Evolutionary conservation across 805 yeast species (phyloP).

Genomic region (Wickerhamomyces chaumierensis): DNA sequence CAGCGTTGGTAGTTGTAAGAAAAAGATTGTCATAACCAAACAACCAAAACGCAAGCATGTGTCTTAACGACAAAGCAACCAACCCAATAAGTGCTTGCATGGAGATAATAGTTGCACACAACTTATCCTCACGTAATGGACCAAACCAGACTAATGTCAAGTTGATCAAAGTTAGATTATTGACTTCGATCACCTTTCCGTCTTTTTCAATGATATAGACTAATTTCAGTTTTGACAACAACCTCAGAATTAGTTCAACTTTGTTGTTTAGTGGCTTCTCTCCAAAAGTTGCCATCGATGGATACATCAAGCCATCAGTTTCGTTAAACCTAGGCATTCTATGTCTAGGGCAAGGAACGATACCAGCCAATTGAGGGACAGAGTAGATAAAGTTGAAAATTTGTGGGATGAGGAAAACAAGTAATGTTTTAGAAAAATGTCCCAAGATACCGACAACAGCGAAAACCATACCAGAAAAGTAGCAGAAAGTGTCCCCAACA

Average conservation of each 20-base stretch:
- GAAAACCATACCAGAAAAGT: constrained; percentile 97
- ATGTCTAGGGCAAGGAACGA: constrained; percentile 94
- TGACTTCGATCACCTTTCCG: constrained; percentile 15
- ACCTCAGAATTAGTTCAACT: constrained; percentile 26
- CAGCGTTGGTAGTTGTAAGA: constrained; percentile 6
- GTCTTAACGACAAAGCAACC: constrained; percentile 59
- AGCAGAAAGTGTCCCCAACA: constrained; percentile 97
- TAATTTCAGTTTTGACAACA: constrained; percentile 39
- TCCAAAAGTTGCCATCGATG: constrained; percentile 42
- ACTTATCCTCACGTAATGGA: constrained; percentile 73
- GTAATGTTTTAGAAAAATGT: constrained; percentile 87
- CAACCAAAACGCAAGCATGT: constrained; percentile 71
- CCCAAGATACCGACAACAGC: constrained; percentile 95
- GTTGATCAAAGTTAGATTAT: constrained; percentile 80
- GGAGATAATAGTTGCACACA: constrained; percentile 48
- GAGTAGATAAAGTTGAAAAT: constrained; percentile 83
- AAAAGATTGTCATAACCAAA: constrained; percentile 83
- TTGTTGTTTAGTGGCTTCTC: constrained; percentile 22
- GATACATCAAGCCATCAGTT: constrained; percentile 61
- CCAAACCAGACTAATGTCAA: constrained; percentile 78
- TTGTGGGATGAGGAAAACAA: constrained; percentile 83
- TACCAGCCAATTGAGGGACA: constrained; percentile 78
- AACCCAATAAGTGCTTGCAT: constrained; percentile 62
- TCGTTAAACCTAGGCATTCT: constrained; percentile 72
- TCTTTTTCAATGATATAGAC: constrained; percentile 28